Evolutionary conservation across 225 moss, liverwort and hornwort genomes (phyloP).

Genomic region (Antitrichia curtipendula): DNA sequence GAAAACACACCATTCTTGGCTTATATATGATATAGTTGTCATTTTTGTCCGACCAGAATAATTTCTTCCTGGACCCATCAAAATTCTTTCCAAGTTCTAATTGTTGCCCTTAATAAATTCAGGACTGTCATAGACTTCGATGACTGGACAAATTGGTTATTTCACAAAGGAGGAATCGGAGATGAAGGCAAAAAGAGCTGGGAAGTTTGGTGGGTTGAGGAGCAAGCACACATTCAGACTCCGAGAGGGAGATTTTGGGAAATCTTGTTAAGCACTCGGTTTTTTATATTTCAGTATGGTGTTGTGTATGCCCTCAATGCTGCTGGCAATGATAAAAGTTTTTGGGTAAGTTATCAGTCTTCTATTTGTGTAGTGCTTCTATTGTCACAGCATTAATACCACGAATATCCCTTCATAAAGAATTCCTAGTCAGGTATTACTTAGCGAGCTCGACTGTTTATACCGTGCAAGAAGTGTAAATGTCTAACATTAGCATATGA

Average conservation of each 20-base stretch:
- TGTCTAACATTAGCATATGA: neutral
- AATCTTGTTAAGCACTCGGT: conserved; percentile 36
- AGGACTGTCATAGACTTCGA: conserved; percentile 97
- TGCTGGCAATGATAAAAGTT: conserved; percentile 14
- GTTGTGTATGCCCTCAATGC: conserved; percentile 39
- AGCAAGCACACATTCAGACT: conserved; percentile 47
- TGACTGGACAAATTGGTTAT: conserved; percentile 97
- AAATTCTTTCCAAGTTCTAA: neutral
- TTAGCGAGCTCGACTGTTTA: neutral
- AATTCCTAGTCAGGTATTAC: neutral
- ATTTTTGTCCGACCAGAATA: neutral
- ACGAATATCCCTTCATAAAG: neutral
- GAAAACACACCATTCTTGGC: neutral
- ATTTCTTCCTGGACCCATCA: neutral
- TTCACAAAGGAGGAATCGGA: conserved; percentile 93
- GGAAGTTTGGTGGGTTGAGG: conserved; percentile 95
- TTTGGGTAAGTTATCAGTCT: conserved; percentile 15
- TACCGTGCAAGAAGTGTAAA: neutral
- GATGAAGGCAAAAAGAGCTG: conserved; percentile 91
- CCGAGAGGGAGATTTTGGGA: conserved; percentile 41
- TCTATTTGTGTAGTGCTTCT: neutral
- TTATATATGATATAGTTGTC: neutral
- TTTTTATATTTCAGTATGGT: conserved; percentile 57
- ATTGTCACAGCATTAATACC: neutral
- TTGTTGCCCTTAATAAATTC: neutral